These are phyloP conservation scores for Syzygium malaccense DNA, from an alignment of 441 rosid genomes.

Conservation along the genomic window DNA sequence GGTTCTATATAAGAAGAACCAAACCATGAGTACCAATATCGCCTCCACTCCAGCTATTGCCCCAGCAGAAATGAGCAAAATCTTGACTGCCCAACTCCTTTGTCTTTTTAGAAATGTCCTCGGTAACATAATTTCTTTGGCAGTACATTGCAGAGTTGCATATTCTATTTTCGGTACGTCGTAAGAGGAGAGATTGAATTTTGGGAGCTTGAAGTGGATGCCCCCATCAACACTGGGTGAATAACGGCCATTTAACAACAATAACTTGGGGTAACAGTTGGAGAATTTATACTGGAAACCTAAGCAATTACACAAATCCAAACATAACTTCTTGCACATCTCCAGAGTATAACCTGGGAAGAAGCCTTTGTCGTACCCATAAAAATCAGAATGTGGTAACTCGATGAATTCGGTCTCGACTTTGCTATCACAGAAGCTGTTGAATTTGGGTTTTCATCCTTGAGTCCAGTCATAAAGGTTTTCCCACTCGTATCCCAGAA, in stretches of 20 bases:
- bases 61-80: neutral
- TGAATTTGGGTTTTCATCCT: conserved; percentile 3
- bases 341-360: neutral
- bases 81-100: neutral
- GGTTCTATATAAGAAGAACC: neutral
- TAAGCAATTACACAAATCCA: neutral
- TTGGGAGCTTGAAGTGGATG: neutral
- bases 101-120: neutral
- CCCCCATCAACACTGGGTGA: neutral
- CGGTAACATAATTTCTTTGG: neutral
- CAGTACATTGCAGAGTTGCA: neutral
- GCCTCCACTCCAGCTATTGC: neutral
- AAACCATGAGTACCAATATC: neutral
- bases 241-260: neutral
- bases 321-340: neutral
- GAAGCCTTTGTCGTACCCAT: neutral
- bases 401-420: neutral
- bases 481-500: neutral
- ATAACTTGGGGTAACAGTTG: neutral
- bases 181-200: neutral
- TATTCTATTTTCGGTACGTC: neutral
- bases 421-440: neutral
- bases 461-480: neutral
- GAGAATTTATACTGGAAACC: neutral
- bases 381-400: neutral